Percentiles rank a stretch among this genome's conserved stretches.
Conservation (phyloP, 2,329 filamentous ascomycete species). For the Hyphodiscus sp. region DNA sequence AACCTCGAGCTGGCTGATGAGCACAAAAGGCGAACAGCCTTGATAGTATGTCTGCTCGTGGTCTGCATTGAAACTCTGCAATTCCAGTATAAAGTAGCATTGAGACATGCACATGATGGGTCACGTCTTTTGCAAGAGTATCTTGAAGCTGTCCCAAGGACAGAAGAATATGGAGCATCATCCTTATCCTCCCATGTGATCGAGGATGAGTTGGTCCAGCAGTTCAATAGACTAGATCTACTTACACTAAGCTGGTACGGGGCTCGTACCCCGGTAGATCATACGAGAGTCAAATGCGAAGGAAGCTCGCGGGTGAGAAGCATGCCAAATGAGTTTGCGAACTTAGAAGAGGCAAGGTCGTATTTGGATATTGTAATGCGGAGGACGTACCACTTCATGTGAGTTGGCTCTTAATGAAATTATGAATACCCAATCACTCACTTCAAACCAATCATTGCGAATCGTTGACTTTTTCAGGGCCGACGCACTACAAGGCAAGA, state of each 20-base stretch:
- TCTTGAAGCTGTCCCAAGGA: neutral
- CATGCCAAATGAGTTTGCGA: constrained; percentile 15
- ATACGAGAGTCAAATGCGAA: constrained; percentile 13
- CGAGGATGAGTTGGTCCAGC: constrained; percentile 21
- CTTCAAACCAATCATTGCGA: neutral
- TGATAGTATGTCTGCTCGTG: constrained; percentile 21
- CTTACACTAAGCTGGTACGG: constrained; percentile 13
- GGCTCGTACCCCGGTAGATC: constrained; percentile 6
- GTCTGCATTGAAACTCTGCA: constrained; percentile 23
- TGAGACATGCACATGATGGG: constrained; percentile 11
- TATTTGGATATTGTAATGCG: constrained; percentile 20
- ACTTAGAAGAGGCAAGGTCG: constrained; percentile 11
- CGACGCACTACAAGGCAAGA: neutral
- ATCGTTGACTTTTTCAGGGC: neutral
- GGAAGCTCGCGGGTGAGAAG: constrained; percentile 8
- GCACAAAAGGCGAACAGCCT: constrained; percentile 11
- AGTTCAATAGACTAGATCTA: constrained; percentile 19
- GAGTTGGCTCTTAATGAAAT: constrained; percentile 2
- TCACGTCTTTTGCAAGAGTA: constrained; percentile 14
- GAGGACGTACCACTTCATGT: constrained; percentile 18
- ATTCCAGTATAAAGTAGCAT: constrained; percentile 10
- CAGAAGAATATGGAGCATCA: constrained; percentile 1
- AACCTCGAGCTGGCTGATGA: neutral
- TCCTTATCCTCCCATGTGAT: constrained; percentile 8
- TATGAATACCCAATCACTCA: no score